Conservation (phyloP, 2,329 filamentous ascomycete species). For the Dactylella cylindrospora region DNA sequence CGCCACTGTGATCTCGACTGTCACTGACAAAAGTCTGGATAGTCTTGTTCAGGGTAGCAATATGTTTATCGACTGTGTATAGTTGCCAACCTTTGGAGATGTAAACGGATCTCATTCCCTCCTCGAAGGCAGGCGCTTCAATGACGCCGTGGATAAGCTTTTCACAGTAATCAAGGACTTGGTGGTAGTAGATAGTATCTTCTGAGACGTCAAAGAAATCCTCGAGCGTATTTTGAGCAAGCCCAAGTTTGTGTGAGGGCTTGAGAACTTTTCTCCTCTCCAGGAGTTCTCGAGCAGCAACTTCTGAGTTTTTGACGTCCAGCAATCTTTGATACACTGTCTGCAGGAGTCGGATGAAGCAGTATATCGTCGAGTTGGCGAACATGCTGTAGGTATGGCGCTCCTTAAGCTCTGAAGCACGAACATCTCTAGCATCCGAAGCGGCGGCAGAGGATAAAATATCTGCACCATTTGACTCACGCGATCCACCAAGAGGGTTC, state of each 20-base stretch:
- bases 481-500: slow-evolving; percentile 61
- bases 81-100: slow-evolving; percentile 87
- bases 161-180: slow-evolving; percentile 81
- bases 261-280: slow-evolving; percentile 72
- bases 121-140: slow-evolving; percentile 81
- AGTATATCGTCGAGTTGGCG: slow-evolving; percentile 85
- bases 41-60: slow-evolving; percentile 77
- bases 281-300: slow-evolving; percentile 72
- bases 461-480: slow-evolving; percentile 60
- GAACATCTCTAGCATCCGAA: slow-evolving; percentile 76
- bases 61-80: slow-evolving; percentile 87
- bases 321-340: slow-evolving; percentile 82
- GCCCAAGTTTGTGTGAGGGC: slow-evolving; percentile 78
- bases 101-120: slow-evolving; percentile 88
- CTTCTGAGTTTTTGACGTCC: slow-evolving; percentile 77
- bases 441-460: slow-evolving; percentile 62
- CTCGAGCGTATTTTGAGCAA: slow-evolving; percentile 71
- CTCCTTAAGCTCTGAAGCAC: slow-evolving; percentile 65
- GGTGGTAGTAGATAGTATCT: slow-evolving; percentile 76
- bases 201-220: slow-evolving; percentile 73
- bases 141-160: slow-evolving; percentile 80
- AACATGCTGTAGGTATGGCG: slow-evolving; percentile 73
- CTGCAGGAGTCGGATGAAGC: slow-evolving; percentile 92
- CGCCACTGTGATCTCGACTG: slow-evolving; percentile 80
- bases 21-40: slow-evolving; percentile 82